Conservation (phyloP, 768 basidiomycete genomes). For the Kwoniella botswanensis region DNA sequence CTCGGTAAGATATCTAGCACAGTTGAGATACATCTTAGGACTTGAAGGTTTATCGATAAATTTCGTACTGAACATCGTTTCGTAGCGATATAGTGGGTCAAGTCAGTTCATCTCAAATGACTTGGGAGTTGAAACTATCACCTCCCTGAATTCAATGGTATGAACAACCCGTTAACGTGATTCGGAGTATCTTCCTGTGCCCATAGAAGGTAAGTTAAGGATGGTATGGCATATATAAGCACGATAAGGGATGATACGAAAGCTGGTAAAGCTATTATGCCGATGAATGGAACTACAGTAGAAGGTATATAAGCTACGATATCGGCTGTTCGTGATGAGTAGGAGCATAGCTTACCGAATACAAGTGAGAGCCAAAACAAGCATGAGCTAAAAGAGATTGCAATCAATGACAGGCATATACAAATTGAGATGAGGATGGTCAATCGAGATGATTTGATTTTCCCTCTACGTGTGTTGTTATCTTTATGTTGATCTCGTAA, state of each 20-base stretch:
- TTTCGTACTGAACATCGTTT: conserved; percentile 18
- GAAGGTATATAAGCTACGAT: not conserved
- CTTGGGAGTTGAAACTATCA: not conserved
- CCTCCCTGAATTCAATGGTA: conserved; percentile 27
- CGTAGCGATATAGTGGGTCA: too few species aligned
- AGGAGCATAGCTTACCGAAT: not conserved
- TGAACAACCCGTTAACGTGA: conserved; percentile 11
- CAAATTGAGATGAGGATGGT: not conserved
- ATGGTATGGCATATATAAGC: conserved; percentile 19
- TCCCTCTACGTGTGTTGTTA: not conserved
- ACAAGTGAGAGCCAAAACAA: not conserved
- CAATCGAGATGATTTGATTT: not conserved
- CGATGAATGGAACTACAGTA: conserved; percentile 1
- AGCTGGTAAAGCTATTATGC: not conserved
- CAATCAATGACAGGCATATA: not conserved
- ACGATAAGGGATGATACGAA: conserved; percentile 2
- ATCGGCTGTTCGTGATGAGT: not conserved
- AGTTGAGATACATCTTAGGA: not conserved
- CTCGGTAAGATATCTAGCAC: not conserved
- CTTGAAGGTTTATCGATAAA: conserved; percentile 4
- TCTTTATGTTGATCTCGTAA: not conserved
- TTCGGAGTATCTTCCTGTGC: conserved; percentile 23
- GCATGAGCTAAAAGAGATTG: not conserved
- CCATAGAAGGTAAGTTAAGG: conserved; percentile 19
- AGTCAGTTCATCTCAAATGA: too few species aligned